Percentiles rank a stretch among this genome's conserved stretches.
Evolutionary conservation across 2,329 filamentous ascomycete species (phyloP).

Genomic region (Botrytis fragariae): DNA sequence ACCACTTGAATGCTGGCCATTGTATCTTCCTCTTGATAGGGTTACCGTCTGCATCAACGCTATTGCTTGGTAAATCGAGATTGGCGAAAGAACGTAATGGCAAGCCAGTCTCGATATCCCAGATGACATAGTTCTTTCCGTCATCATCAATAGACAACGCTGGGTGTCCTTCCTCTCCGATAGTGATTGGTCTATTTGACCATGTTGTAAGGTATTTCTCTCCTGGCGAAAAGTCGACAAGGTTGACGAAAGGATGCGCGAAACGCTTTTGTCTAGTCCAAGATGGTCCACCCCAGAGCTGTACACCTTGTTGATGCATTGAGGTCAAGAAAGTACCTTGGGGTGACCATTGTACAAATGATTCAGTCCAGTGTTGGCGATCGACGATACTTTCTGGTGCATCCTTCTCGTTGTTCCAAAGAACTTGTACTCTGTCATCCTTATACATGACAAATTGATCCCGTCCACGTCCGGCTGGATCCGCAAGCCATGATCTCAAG

Average conservation of each 20-base stretch:
- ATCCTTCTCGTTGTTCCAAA: conserved; percentile 98
- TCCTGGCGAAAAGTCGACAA: conserved; percentile 90
- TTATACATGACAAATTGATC: conserved; percentile 97
- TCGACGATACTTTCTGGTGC: conserved; percentile 85
- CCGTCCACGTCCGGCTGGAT: conserved; percentile 73
- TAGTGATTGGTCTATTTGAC: conserved; percentile 90
- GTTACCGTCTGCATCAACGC: conserved; percentile 58
- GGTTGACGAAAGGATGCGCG: conserved; percentile 90
- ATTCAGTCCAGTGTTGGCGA: conserved; percentile 94
- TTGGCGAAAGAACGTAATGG: conserved; percentile 92
- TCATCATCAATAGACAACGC: conserved; percentile 88
- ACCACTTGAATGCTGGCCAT: conserved; percentile 99
- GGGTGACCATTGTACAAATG: conserved; percentile 97
- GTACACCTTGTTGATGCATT: conserved; percentile 92
- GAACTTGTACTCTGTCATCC: conserved; percentile 87
- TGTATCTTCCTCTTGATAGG: conserved; percentile 86
- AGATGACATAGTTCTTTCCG: conserved; percentile 98
- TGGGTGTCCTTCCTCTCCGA: conserved; percentile 83
- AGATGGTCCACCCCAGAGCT: conserved; percentile 88
- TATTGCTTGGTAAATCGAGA: conserved; percentile 69
- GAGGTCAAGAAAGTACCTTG: conserved; percentile 92
- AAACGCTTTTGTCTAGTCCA: conserved; percentile 93
- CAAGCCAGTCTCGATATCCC: conserved; percentile 88
- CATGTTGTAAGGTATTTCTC: conserved; percentile 96
- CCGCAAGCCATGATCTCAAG: conserved; percentile 87